Evolutionary conservation across 768 basidiomycete genomes (phyloP), one percentile per base, ranked within the genome.

Genomic region (Pulveroboletus sp.): DNA sequence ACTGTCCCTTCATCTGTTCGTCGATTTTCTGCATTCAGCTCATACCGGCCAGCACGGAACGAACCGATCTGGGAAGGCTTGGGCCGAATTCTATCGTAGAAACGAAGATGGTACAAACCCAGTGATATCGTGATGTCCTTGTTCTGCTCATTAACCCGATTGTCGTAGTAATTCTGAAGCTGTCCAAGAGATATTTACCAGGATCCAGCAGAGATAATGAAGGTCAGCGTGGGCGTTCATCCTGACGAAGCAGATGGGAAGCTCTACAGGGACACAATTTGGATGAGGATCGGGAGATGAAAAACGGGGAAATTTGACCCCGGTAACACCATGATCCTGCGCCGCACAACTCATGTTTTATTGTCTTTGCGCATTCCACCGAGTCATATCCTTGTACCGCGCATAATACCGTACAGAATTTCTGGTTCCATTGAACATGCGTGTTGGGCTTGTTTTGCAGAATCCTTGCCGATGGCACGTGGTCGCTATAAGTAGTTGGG

Each of bases 71-170:
- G 61, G 64, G 3, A 82, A 78, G 57, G 73, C 82, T 7, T 86
- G 84, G 84, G 73, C 69, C 17, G 81, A 84, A 59, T 80, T 76
- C 55, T 83, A 79, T 57, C 73, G 81, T 28, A 71, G 69, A 50
- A 68, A 81, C 52, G 76, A 81, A 62, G 43, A 61, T 50, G 67
- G 85, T 83, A 44, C 36, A 68, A 66, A 37, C 55, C n/a, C 14
- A 38, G 46, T n/a, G 32, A 36, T 48, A 21, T 24, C 24, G 6
- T 47, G n/a, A 18, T n/a, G 28, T 11, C 8, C 37, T 12, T 37
- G 30, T 46, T 45, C 32, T 32, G 15, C 21, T 49, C 6, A 51
- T 42, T 56, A 30, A 63, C 49, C 12, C 37, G 33, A 39, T 39
- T 10, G 32, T 15, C 18, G 33, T 43, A 69, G 66, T 52, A 18